Conservation (phyloP, 1,284 basidiomycete genomes). For the Thecaphora thlaspeos region DNA sequence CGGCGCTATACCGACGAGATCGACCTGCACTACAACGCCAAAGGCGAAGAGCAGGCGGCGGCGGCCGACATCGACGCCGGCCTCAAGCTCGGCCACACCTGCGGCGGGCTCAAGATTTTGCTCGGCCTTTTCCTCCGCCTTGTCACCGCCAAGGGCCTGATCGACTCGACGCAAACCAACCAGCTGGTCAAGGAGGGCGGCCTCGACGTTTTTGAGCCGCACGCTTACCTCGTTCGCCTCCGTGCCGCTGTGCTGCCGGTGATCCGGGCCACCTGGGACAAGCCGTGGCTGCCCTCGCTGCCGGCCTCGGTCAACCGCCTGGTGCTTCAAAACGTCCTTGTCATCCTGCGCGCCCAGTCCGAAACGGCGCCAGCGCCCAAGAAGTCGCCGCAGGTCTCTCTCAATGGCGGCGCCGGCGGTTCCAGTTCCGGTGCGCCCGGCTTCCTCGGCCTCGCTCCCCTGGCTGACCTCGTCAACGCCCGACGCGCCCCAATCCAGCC, state of each 20-base stretch:
- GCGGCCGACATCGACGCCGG: conserved; percentile 31
- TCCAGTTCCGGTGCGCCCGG: background rate
- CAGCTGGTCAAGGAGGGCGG: conserved; percentile 60
- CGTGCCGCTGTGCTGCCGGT: conserved; percentile 72
- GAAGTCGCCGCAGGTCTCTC: conserved; percentile 9
- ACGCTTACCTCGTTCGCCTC: conserved; percentile 79
- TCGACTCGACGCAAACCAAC: conserved; percentile 81
- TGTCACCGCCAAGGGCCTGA: conserved; percentile 73
- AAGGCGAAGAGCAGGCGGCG: conserved; percentile 19
- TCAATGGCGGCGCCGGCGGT: background rate
- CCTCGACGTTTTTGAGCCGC: conserved; percentile 68
- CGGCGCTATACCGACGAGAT: conserved; percentile 66
- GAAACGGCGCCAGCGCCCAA: conserved; percentile 29
- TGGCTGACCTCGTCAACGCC: background rate
- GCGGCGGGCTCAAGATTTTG: conserved; percentile 76
- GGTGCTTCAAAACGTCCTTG: conserved; percentile 75
- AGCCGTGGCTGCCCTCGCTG: conserved; percentile 76
- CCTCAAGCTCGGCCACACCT: conserved; percentile 65
- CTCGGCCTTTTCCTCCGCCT: conserved; percentile 76
- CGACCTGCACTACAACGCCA: conserved; percentile 64
- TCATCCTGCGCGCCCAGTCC: conserved; percentile 75
- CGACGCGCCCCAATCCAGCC: conserved; percentile 5
- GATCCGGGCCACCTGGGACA: conserved; percentile 73
- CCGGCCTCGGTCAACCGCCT: conserved; percentile 64
- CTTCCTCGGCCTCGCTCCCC: background rate